Conservation (phyloP, 306 rosid genomes). For the Luffa aegyptiaca region DNA sequence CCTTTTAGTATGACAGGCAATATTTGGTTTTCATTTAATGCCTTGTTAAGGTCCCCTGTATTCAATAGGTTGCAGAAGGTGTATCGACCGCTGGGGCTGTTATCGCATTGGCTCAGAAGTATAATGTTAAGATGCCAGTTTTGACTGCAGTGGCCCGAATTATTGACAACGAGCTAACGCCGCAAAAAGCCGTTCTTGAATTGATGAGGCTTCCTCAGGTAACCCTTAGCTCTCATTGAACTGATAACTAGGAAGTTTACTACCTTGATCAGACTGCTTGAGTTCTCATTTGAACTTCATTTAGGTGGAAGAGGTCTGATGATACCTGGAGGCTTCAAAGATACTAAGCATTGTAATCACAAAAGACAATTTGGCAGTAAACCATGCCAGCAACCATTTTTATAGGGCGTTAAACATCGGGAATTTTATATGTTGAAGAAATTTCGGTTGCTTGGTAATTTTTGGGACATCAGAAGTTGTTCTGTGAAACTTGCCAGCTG, state of each 20-base stretch:
- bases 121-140: slow-evolving; percentile 88
- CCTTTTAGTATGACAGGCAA: not conserved
- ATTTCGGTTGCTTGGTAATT: not conserved
- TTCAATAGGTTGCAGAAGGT: slow-evolving; percentile 80
- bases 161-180: slow-evolving; percentile 76
- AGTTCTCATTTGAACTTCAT: not conserved
- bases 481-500: not conserved
- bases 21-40: not conserved
- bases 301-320: slow-evolving; percentile 56
- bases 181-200: slow-evolving; percentile 80
- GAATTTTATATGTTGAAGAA: not conserved
- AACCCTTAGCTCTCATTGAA: slow-evolving; percentile 12
- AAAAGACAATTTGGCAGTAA: not conserved
- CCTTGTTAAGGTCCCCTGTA: not conserved
- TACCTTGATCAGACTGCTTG: not conserved
- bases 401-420: not conserved
- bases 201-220: slow-evolving; percentile 94
- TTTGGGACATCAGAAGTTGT: not conserved
- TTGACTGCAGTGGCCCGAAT: slow-evolving; percentile 92
- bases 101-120: slow-evolving; percentile 80
- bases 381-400: not conserved
- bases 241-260: not conserved
- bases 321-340: slow-evolving; percentile 9
- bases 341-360: not conserved
- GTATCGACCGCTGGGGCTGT: slow-evolving; percentile 95